A percentile compares a stretch with the other conserved stretches of the same genome.
phyloP scores from a whole-genome alignment of 202 grass and related monocot species.

The Carex arenaria region DNA sequence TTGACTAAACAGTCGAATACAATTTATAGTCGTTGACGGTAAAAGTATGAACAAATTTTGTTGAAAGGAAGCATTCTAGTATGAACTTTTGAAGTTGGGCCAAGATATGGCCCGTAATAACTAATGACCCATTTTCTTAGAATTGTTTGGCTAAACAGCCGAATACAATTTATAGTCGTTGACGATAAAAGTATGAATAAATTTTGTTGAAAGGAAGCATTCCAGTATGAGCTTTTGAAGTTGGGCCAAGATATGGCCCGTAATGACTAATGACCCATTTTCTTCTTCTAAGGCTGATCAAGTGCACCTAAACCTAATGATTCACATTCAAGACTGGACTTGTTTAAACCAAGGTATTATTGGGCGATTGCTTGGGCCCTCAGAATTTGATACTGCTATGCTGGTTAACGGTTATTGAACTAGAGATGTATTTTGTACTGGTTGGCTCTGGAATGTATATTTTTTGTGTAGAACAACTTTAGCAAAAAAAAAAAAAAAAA shows the following conservation, averaged over 20 bases:
- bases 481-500: background rate
- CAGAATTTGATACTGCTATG: background rate
- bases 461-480: background rate
- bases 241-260: background rate
- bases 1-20: background rate
- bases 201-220: background rate
- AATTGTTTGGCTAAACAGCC: background rate
- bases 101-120: background rate
- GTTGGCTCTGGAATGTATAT: background rate
- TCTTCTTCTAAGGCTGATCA: background rate
- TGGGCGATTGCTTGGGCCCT: background rate
- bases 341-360: background rate
- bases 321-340: background rate
- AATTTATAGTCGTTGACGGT: background rate
- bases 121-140: background rate
- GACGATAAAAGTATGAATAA: background rate
- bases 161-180: background rate
- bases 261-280: background rate
- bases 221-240: background rate
- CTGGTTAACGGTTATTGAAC: background rate
- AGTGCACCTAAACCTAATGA: background rate
- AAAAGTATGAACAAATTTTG: background rate
- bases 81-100: background rate
- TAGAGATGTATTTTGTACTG: background rate
- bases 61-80: background rate